These are phyloP conservation scores for Hymenotorrendiella dingleyae DNA, from an alignment of 2,329 filamentous ascomycete genomes.

Conservation along the genomic window DNA sequence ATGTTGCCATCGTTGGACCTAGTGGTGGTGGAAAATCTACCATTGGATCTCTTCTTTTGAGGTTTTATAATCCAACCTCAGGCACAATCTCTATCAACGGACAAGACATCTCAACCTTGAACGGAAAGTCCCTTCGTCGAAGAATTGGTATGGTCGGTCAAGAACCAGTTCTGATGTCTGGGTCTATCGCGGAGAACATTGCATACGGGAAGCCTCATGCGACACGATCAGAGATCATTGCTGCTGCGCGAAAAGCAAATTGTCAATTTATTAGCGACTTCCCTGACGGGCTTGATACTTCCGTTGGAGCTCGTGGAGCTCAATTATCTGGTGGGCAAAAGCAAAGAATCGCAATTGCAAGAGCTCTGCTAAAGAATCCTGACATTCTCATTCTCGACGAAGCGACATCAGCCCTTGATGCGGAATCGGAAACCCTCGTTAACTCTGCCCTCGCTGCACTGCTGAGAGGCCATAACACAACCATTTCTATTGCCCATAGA, in stretches of 20 bases:
- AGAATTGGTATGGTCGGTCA: slow-evolving; percentile 94
- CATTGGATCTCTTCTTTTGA: slow-evolving; percentile 80
- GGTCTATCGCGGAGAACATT: slow-evolving; percentile 82
- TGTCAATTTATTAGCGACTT: slow-evolving; percentile 97
- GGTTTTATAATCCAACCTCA: slow-evolving; percentile 80
- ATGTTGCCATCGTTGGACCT: slow-evolving; percentile 93
- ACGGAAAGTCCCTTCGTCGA: slow-evolving; percentile 84
- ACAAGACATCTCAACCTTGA: slow-evolving; percentile 76
- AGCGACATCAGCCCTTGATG: slow-evolving; percentile 90
- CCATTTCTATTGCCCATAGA: slow-evolving; percentile 94
- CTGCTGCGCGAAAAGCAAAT: slow-evolving; percentile 85
- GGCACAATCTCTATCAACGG: slow-evolving; percentile 81
- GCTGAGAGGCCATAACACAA: slow-evolving; percentile 84
- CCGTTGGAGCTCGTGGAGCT: slow-evolving; percentile 84
- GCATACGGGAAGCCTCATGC: slow-evolving; percentile 82
- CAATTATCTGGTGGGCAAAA: slow-evolving; percentile 96
- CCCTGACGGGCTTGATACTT: slow-evolving; percentile 89
- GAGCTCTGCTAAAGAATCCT: slow-evolving; percentile 89
- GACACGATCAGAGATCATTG: slow-evolving; percentile 72
- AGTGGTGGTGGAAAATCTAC: slow-evolving; percentile 96
- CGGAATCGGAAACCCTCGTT: slow-evolving; percentile 93
- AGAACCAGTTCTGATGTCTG: slow-evolving; percentile 88
- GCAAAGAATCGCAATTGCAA: slow-evolving; percentile 93
- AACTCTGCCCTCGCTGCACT: slow-evolving; percentile 81
- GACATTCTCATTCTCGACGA: slow-evolving; percentile 97